Evolutionary conservation across 2,329 filamentous ascomycete genomes (phyloP).

Genomic region (Harringtonia aguacate): DNA sequence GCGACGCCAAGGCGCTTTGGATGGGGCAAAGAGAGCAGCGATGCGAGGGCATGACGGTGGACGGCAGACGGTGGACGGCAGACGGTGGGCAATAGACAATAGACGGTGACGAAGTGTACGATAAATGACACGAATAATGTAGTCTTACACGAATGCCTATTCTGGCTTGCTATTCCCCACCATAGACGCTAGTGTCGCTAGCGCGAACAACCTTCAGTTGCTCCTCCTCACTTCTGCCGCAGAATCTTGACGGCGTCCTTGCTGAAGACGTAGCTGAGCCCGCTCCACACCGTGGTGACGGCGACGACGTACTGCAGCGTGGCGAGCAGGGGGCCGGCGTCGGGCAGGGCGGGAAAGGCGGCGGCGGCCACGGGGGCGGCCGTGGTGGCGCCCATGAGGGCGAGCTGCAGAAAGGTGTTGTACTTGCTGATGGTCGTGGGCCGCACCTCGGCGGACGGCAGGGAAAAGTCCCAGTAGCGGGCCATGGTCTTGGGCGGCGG

Average conservation of each 20-base stretch:
- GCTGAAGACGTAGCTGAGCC: conserved; percentile 80
- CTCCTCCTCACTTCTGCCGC: conserved; percentile 15
- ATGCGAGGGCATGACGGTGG: no score
- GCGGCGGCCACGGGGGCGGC: conserved; percentile 52
- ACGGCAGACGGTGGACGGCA: no score
- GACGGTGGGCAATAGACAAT: no score
- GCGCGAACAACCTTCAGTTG: no score
- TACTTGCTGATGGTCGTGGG: conserved; percentile 80
- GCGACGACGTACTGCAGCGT: conserved; percentile 71
- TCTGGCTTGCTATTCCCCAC: no score
- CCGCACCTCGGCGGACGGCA: conserved; percentile 76
- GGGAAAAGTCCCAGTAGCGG: conserved; percentile 94
- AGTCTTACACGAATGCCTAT: no score
- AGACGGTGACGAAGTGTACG: no score
- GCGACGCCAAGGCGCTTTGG: no score
- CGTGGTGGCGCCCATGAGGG: conserved; percentile 75
- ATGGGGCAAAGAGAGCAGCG: no score
- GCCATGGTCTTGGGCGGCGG: conserved; percentile 86
- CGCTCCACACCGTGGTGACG: conserved; percentile 85
- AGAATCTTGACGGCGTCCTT: conserved; percentile 90
- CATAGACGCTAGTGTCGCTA: not conserved
- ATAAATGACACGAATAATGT: no score
- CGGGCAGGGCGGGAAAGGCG: conserved; percentile 10
- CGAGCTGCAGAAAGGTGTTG: conserved; percentile 87
- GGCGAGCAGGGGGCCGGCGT: conserved; percentile 43